Evolutionary conservation across 495 filamentous ascomycete species (phyloP).

Genomic region (Penicillium subrubescens): DNA sequence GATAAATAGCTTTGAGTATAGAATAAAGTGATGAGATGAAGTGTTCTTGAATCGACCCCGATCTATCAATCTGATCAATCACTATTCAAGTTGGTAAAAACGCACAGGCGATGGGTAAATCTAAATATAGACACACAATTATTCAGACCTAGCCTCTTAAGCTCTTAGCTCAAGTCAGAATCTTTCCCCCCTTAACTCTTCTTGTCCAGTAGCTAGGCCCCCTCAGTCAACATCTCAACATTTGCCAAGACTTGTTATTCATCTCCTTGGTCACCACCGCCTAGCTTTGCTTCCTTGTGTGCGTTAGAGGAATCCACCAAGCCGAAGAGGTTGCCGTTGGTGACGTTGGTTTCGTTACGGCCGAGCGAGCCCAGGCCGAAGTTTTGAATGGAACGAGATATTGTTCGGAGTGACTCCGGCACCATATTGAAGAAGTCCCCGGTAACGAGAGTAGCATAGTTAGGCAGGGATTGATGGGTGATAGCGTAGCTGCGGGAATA

Average conservation of each 20-base stretch:
- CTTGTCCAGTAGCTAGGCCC: no score
- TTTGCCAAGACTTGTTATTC: not conserved
- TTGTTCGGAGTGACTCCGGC: no score
- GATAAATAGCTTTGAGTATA: not conserved
- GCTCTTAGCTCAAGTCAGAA: no score
- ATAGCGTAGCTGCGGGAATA: no score
- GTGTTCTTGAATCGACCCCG: not conserved
- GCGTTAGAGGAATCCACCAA: not conserved
- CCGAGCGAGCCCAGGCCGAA: constrained; percentile 23
- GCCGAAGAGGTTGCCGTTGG: constrained; percentile 18
- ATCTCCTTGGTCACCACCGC: not conserved
- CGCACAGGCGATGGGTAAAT: not conserved
- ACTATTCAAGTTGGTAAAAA: not conserved
- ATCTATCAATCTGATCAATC: not conserved
- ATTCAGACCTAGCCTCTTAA: not conserved
- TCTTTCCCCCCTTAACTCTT: no score
- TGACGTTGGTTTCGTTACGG: constrained; percentile 25
- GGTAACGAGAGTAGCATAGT: no score
- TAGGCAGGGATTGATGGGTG: no score
- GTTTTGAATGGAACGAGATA: constrained; percentile 24
- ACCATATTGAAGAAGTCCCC: no score
- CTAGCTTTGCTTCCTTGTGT: not conserved
- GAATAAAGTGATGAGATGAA: not conserved
- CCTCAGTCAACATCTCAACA: no score
- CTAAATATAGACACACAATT: not conserved